Evolutionary conservation across 78 protist genomes (phyloP), one percentile per base, ranked within the genome.

Genomic region (Mastigamoeba balamuthi): DNA sequence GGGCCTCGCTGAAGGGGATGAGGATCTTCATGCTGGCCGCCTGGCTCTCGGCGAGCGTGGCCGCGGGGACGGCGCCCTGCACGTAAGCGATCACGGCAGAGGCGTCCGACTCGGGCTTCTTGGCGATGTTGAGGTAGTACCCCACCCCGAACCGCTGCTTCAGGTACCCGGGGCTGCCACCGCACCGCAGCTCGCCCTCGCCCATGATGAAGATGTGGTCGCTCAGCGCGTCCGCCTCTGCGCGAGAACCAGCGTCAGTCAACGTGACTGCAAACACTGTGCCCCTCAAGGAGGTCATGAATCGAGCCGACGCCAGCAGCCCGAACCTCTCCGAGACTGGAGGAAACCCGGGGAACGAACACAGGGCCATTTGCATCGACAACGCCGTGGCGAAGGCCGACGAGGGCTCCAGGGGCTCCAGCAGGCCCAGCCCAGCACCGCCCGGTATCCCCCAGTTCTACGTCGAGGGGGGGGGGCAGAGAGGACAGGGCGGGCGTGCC

Each of bases 401-500:
- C n/a, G n/a, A n/a, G n/a, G n/a, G n/a, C n/a, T n/a, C n/a, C n/a
- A n/a, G n/a, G n/a, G n/a, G n/a, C n/a, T n/a, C n/a, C n/a, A n/a
- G n/a, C n/a, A n/a, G n/a, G n/a, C n/a, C n/a, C n/a, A n/a, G n/a
- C n/a, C n/a, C n/a, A n/a, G n/a, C n/a, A n/a, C n/a, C n/a, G n/a
- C n/a, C n/a, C n/a, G n/a, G n/a, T n/a, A n/a, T n/a, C n/a, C n/a
- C n/a, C n/a, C n/a, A n/a, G 58, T 48, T 48, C 33, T 48, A 25
- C 17, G 58, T 48, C 17, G 17, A 25, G 58, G 17, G 58, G 33
- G 17, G 17, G 17, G 17, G 17, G 58, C 17, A 17, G 17, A 48
- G 17, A 17, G 17, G 58, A 17, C 23, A 96, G 82, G n/a, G 77
- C 28, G 64, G 93, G 95, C 0, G 97, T 98, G 69, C 95, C 99